Percentiles rank a stretch among this genome's conserved stretches.
These are phyloP conservation scores for Sporothrix schenckii DNA, from an alignment of 2,329 filamentous ascomycete species.

Conservation along the genomic window DNA sequence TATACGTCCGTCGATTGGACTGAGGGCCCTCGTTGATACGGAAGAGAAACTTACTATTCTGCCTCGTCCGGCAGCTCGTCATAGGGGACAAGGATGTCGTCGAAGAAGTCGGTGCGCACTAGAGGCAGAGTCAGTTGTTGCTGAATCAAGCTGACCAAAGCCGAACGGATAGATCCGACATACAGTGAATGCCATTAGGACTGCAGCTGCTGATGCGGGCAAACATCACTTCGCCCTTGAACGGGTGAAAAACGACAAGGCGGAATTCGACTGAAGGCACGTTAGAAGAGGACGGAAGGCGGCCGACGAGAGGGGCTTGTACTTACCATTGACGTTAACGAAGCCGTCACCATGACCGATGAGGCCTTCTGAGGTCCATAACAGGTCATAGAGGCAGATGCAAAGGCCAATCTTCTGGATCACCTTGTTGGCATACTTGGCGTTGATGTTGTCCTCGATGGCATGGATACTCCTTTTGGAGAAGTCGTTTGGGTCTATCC, in stretches of 20 bases:
- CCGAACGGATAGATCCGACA: not conserved
- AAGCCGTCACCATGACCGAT: constrained; percentile 91
- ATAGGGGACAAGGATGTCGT: constrained; percentile 81
- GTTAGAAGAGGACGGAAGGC: not conserved
- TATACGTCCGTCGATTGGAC: not conserved
- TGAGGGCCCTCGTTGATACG: not conserved
- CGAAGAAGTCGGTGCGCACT: constrained; percentile 90
- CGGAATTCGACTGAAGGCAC: constrained; percentile 76
- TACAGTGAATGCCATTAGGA: constrained; percentile 38
- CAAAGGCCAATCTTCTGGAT: constrained; percentile 94
- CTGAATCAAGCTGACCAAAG: not conserved
- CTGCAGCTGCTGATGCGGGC: constrained; percentile 75
- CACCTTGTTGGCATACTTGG: constrained; percentile 93
- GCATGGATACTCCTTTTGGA: constrained; percentile 78
- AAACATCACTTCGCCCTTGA: constrained; percentile 89
- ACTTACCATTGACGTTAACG: constrained; percentile 86
- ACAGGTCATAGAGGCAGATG: constrained; percentile 87
- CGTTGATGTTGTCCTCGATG: constrained; percentile 95
- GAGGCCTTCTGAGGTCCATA: constrained; percentile 86
- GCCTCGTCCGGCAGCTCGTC: constrained; percentile 74
- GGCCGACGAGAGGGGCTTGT: not conserved
- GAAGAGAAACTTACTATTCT: constrained; percentile 63
- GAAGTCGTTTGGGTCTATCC: constrained; percentile 88
- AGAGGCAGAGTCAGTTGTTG: constrained; percentile 16
- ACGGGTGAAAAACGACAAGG: constrained; percentile 90